A percentile compares a stretch with the other conserved stretches of the same genome.
phyloP scores from a whole-genome alignment of 768 basidiomycete species.

The Dictyophora rubrovolvata region DNA sequence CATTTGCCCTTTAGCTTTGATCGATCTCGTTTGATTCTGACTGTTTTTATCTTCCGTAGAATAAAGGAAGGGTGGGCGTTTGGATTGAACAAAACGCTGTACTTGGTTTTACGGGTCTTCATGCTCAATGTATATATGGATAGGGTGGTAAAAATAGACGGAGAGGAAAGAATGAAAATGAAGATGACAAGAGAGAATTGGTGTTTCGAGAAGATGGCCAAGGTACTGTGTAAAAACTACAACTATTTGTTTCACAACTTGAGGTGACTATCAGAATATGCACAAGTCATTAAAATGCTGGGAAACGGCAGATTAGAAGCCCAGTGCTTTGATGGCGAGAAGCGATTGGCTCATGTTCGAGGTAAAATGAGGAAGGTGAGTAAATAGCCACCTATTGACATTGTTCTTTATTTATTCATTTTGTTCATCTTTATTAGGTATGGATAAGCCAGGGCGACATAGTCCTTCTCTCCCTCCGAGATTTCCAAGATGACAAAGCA shows the following conservation, averaged over 20 bases:
- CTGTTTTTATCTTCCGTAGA: slow-evolving; percentile 33
- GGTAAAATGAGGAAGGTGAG: slow-evolving; percentile 92
- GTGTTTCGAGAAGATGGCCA: slow-evolving; percentile 99
- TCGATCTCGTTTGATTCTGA: slow-evolving; percentile 13
- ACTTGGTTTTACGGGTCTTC: too few species aligned
- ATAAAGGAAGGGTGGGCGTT: slow-evolving; percentile 76
- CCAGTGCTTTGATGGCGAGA: slow-evolving; percentile 96
- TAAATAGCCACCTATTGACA: not conserved
- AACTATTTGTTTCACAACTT: not conserved
- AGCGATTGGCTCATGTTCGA: slow-evolving; percentile 92
- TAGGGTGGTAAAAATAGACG: slow-evolving; percentile 99
- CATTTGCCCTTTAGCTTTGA: slow-evolving; percentile 6
- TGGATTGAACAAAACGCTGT: too few species aligned
- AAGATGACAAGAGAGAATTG: slow-evolving; percentile 95
- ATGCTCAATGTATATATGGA: too few species aligned
- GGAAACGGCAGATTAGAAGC: slow-evolving; percentile 97
- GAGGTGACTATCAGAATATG: slow-evolving; percentile 85
- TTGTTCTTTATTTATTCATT: too few species aligned
- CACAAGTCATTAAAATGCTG: slow-evolving; percentile 96
- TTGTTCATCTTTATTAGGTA: slow-evolving; percentile 70
- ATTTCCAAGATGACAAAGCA: slow-evolving; percentile 98
- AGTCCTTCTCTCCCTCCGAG: slow-evolving; percentile 85
- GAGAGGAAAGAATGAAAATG: slow-evolving; percentile 99
- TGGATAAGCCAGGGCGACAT: slow-evolving; percentile 99
- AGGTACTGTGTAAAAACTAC: slow-evolving; percentile 21